Conservation (phyloP, 192 early-diverging fungal species). For the Ambispora gerdemannii region DNA sequence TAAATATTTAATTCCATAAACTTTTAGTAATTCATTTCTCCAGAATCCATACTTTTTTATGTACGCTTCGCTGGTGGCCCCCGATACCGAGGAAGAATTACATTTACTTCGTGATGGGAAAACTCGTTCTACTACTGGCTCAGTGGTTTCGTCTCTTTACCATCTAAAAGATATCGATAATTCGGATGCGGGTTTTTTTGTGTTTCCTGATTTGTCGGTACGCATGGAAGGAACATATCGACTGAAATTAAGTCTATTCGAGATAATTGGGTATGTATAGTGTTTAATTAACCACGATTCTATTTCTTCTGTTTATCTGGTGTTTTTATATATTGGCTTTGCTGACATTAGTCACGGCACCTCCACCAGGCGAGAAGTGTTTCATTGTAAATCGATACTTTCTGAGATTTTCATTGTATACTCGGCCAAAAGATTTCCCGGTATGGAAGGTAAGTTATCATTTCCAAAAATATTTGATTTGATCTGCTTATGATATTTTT, state of each 20-base stretch:
- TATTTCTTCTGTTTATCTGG: constrained; percentile 36
- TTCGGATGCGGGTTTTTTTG: constrained; percentile 92
- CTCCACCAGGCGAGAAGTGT: constrained; percentile 64
- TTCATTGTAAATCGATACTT: constrained; percentile 83
- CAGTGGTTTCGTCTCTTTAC: constrained; percentile 88
- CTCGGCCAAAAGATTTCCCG: constrained; percentile 94
- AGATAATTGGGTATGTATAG: constrained; percentile 73
- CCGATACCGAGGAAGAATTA: constrained; percentile 78
- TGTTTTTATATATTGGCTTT: neutral
- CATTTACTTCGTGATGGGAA: constrained; percentile 88
- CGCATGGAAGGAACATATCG: constrained; percentile 87
- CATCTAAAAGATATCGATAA: constrained; percentile 85
- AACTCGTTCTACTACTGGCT: constrained; percentile 82
- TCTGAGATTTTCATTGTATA: constrained; percentile 86
- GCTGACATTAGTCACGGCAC: neutral
- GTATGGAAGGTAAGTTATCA: constrained; percentile 70
- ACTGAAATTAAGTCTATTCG: constrained; percentile 85
- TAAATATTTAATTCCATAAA: neutral
- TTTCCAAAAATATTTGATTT: too few relatives aligned
- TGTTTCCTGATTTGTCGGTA: constrained; percentile 95
- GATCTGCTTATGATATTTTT: too few relatives aligned
- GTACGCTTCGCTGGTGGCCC: constrained; percentile 88
- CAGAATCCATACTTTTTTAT: constrained; percentile 96
- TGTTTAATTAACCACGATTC: neutral
- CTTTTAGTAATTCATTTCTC: constrained; percentile 37